Evolutionary conservation across 352 stramenopile genomes (phyloP).

Genomic region (Pythium coloratum): DNA sequence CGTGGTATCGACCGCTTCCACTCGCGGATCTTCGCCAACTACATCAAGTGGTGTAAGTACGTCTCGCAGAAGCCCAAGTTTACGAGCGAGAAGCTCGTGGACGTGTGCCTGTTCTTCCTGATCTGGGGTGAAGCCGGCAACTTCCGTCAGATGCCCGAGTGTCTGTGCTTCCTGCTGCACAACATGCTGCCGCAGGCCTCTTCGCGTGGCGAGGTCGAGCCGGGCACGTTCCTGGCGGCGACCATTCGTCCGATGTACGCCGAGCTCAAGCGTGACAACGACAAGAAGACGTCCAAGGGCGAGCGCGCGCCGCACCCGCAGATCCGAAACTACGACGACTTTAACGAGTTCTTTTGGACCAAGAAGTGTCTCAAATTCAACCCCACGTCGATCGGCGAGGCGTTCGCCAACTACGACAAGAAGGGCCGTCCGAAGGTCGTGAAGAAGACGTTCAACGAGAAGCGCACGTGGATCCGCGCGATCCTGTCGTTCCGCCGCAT

Average conservation of each 20-base stretch:
- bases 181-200: conserved; percentile 71
- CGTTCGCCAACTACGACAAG: conserved; percentile 76
- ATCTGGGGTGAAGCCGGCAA: conserved; percentile 87
- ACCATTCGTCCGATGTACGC: conserved; percentile 85
- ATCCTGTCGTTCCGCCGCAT: conserved; percentile 81
- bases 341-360: conserved; percentile 90
- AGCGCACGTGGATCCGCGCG: conserved; percentile 73
- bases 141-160: conserved; percentile 81
- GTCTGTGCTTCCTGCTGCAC: conserved; percentile 80
- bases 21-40: conserved; percentile 77
- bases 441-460: conserved; percentile 86
- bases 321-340: conserved; percentile 89
- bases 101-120: conserved; percentile 83
- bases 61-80: conserved; percentile 79
- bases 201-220: conserved; percentile 57
- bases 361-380: conserved; percentile 88
- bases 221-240: conserved; percentile 63
- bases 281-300: conserved; percentile 87
- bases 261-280: conserved; percentile 84
- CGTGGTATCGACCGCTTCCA: conserved; percentile 82
- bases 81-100: conserved; percentile 72
- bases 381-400: conserved; percentile 56
- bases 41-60: conserved; percentile 90
- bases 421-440: conserved; percentile 79
- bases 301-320: conserved; percentile 66